A percentile compares a stretch with the other conserved stretches of the same genome.
phyloP scores from a whole-genome alignment of 768 basidiomycete species.

The Neoboletus magnificus region DNA sequence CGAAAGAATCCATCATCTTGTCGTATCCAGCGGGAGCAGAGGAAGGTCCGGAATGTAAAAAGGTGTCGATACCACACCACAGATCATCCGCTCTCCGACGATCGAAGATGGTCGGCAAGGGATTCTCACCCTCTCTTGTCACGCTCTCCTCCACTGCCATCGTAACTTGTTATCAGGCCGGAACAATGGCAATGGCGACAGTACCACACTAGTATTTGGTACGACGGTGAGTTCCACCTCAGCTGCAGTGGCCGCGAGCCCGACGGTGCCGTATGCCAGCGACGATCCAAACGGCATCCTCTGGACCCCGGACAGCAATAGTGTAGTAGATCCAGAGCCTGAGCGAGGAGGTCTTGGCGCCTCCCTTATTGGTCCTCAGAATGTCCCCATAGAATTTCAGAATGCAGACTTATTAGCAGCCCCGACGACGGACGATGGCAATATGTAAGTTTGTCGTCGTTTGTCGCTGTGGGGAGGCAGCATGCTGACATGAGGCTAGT shows the following conservation, averaged over 20 bases:
- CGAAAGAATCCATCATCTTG: neutral
- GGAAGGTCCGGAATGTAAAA: neutral
- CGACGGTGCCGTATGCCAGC: conserved; percentile 41
- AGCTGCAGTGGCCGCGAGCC: conserved; percentile 28
- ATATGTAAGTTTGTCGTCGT: conserved; percentile 32
- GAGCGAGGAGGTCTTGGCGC: conserved; percentile 44
- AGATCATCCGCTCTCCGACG: neutral
- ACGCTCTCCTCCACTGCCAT: conserved; percentile 3
- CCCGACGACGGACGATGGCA: conserved; percentile 57
- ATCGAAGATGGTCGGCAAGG: conserved; percentile 3
- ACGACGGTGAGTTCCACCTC: conserved; percentile 7
- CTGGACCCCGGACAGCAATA: conserved; percentile 31
- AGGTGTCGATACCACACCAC: neutral
- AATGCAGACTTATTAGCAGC: conserved; percentile 57
- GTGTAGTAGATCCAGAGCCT: conserved; percentile 31
- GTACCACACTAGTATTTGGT: neutral
- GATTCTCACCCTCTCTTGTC: neutral
- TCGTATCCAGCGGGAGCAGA: neutral
- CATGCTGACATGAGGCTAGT: conserved; percentile 11
- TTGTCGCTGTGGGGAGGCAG: neutral
- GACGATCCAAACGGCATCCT: conserved; percentile 42
- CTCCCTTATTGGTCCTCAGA: conserved; percentile 51
- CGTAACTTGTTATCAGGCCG: neutral
- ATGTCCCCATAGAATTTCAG: conserved; percentile 49
- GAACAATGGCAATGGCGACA: neutral